Percentiles rank a stretch among this genome's conserved stretches.
Conservation (phyloP, 106 monocot species). For the Apostasia ramifera region DNA sequence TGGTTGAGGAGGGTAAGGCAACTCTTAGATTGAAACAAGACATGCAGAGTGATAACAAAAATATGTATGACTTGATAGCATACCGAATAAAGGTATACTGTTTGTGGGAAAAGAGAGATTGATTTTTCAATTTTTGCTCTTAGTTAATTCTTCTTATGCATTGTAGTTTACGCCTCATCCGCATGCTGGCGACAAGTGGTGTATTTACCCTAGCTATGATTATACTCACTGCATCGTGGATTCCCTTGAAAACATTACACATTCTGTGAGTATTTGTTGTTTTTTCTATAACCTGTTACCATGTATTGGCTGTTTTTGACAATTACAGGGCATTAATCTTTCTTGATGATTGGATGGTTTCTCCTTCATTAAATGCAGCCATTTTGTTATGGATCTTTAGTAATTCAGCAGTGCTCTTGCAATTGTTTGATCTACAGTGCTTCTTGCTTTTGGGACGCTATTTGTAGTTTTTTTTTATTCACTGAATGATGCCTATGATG, state of each 20-base stretch:
- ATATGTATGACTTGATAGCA: slow-evolving; percentile 97
- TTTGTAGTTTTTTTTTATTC: too few relatives aligned
- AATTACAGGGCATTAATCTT: background rate
- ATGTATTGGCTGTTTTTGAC: background rate
- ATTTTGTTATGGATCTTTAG: background rate
- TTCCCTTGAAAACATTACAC: slow-evolving; percentile 96
- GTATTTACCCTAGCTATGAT: slow-evolving; percentile 97
- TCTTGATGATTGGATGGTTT: background rate
- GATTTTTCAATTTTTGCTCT: background rate
- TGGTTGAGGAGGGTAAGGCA: slow-evolving; percentile 94
- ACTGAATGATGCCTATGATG: too few relatives aligned
- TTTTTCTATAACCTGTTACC: background rate
- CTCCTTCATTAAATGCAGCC: background rate
- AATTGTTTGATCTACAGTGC: too few relatives aligned
- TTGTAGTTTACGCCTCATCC: slow-evolving; percentile 92
- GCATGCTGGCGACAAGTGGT: slow-evolving; percentile 98
- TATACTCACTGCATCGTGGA: slow-evolving; percentile 98
- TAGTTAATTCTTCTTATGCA: slow-evolving; percentile 4
- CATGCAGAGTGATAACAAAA: slow-evolving; percentile 98
- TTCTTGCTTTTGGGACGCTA: too few relatives aligned
- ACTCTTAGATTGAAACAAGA: slow-evolving; percentile 94
- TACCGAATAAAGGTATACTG: slow-evolving; percentile 83
- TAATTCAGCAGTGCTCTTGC: too few relatives aligned
- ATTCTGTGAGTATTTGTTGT: slow-evolving; percentile 53
- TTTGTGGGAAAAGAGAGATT: background rate